Evolutionary conservation across 2,329 filamentous ascomycete species (phyloP), one percentile per base, ranked within the genome.

Genomic region (Exophiala viscosa): DNA sequence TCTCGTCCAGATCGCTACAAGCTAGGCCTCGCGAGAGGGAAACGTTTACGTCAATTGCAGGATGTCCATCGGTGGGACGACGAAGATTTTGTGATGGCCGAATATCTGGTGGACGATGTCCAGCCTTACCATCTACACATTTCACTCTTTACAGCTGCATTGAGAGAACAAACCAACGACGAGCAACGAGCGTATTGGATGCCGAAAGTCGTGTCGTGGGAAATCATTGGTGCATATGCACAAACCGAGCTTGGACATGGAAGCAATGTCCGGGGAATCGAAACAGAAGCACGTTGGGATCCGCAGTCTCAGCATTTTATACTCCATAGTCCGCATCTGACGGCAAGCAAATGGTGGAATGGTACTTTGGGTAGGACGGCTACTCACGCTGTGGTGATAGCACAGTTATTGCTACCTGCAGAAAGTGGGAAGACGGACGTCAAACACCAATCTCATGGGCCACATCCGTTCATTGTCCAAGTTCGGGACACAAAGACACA

Each of bases 271-370:
- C 66, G 73, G 38, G 76, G 75, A 0, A 53, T 79, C 5, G 76
- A 79, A 56, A 72, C 71, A 3, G 65, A 71, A 42, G 76, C 76
- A 1, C 70, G 65, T 15, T 78, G 73, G 71, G 70, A 77, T 59
- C 64, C 66, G 1, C 58, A 64, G n/a, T 65, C 64, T 3, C 71
- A 73, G 51, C 69, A 76, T 18, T 79, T 79, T 49, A 65, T 74
- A 20, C 65, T 79, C 7, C 74, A 78, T 60, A 77, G 74, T 55
- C 76, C 76, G 14, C 73, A 72, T 14, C 60, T 79, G 8, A 78
- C 76, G 1, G 72, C 76, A 1, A 77, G 72, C 58, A 78, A 79
- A 62, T 79, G 74, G 75, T 79, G 76, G 76, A 78, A 79, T 62
- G 76, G 76, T 1, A 71, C 70, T 1, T 69, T 79, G 66, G 76